Evolutionary conservation across 306 rosid species (phyloP), one percentile per base, ranked within the genome.

Genomic region (Dalbergia cochinchinensis): DNA sequence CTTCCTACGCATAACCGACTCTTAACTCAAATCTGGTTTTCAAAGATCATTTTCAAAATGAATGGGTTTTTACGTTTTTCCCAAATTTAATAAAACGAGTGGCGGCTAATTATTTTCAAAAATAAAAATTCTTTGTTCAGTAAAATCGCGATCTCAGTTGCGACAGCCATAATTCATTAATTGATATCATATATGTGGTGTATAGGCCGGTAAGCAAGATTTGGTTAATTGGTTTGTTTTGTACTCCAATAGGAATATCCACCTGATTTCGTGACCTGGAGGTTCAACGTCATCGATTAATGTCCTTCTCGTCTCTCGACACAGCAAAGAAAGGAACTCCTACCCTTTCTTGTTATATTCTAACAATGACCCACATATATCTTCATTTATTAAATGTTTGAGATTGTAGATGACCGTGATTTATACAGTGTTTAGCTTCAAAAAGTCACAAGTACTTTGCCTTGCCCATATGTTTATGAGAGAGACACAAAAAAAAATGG

Each of bases 271-370:
- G 53, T 33, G 47, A 76, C 19, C 12, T 34, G 51, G 63, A 33
- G 63, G 44, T 47, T 47, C 61, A 62, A 48, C 37, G 48, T 31
- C 57, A 65, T 64, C 73, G 59, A 14, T 77, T 39, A 42, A 48
- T 55, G 42, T 41, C 50, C 67, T 5, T 16, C 4, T 16, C 41
- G 62, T 65, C 3, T 1, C n/a, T n/a, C n/a, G 6, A 37, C 69
- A 65, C 79, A 55, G 44, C 84, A 72, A 62, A 15, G 45, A 79
- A 71, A 71, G 47, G 41, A 67, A 51, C 72, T 51, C 60, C n/a
- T 19, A 11, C 20, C 4, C 45, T 60, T 69, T 48, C 20, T 45
- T 59, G n/a, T 33, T 59, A 9, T 4, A 44, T 42, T 78, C 35
- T 31, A 69, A 44, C 41, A 37, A 4, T 78, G 61, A 60, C 41